Conservation (phyloP, 805 yeast genomes). For the Kodamaea kakaduensis region DNA sequence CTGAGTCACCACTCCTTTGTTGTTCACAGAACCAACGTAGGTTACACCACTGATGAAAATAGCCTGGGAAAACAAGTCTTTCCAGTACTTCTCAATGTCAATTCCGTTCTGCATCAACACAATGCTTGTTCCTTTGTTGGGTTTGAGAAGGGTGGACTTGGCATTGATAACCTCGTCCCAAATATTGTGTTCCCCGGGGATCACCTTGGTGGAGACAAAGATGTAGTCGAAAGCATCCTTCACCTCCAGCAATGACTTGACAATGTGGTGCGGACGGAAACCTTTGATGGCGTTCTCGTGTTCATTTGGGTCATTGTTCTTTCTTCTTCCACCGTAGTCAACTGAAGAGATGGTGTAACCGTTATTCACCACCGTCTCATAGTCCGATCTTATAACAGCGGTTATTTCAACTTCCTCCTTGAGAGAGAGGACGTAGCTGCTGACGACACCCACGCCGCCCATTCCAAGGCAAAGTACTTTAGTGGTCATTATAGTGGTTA, state of each 20-base stretch:
- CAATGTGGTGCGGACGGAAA: slow-evolving; percentile 25
- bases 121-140: slow-evolving; percentile 20
- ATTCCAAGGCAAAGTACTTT: slow-evolving; percentile 72
- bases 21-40: slow-evolving; percentile 31
- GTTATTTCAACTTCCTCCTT: slow-evolving; percentile 25
- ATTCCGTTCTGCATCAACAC: slow-evolving; percentile 41
- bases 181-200: slow-evolving; percentile 24
- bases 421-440: slow-evolving; percentile 48
- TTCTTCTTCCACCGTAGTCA: slow-evolving; percentile 24
- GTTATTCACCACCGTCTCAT: slow-evolving; percentile 20
- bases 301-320: slow-evolving; percentile 15
- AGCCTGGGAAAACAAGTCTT: slow-evolving; percentile 28
- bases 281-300: slow-evolving; percentile 16
- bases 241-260: slow-evolving; percentile 22
- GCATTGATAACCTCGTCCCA: slow-evolving; percentile 22
- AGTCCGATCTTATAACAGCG: slow-evolving; percentile 31
- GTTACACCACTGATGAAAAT: slow-evolving; percentile 36
- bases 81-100: slow-evolving; percentile 32
- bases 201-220: slow-evolving; percentile 31
- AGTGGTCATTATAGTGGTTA: slow-evolving; percentile 1
- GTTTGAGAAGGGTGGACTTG: slow-evolving; percentile 12
- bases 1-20: slow-evolving; percentile 28
- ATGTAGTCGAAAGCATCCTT: slow-evolving; percentile 30
- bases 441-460: slow-evolving; percentile 85
- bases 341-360: slow-evolving; percentile 31